Base-by-base conservation (phyloP, 1,139 yeast species). In the Taphrina betulina region DNA sequence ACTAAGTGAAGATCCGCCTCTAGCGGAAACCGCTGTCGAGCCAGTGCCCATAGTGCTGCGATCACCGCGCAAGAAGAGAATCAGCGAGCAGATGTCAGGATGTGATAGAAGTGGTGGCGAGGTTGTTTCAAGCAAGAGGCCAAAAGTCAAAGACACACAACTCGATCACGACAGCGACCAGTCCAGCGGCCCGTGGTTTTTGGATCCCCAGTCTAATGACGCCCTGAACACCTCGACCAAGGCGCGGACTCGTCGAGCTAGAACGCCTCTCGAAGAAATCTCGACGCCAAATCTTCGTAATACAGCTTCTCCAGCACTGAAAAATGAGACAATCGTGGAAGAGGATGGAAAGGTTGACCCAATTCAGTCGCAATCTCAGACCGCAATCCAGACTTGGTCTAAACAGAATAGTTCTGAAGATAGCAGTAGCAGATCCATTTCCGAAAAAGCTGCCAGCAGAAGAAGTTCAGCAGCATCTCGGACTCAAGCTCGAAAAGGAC, bases 31-130 rank as follows among this genome's bases (percentile, higher is more conserved):
- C 16, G 40, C 24, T 5, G 34, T 34, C 14, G 54, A 41, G 3
- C 40, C 45, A 10, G 19, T 50, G n/a, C 54, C 54, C 10, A 50
- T 50, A 16, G 33, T 50, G 12, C 33, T 50, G 20, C 33, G 33
- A 16, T 50, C 54, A 17, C 41, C 46, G 5, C 45, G 54, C 8
- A 50, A 50, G 41, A 50, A 50, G 33, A 33, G 54, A 14, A 17
- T 20, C 14, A 50, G 54, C 17, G 34, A 40, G 22, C 28, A 19
- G 3, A 29, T 31, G 20, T 12, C 34, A 19, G 28, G 14, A 7
- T 28, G 10, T 1, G 38, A 43, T 12, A 37, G 31, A 20, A 23
- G 29, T 2, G 26, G 37, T 8, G 12, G 12, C 1, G 26, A 31
- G 16, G 24, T 14, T 14, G 29, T 26, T 23, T 19, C 38, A 5